phyloP scores from a whole-genome alignment of 2,329 filamentous ascomycete genomes.

The Cercospora beticola region DNA sequence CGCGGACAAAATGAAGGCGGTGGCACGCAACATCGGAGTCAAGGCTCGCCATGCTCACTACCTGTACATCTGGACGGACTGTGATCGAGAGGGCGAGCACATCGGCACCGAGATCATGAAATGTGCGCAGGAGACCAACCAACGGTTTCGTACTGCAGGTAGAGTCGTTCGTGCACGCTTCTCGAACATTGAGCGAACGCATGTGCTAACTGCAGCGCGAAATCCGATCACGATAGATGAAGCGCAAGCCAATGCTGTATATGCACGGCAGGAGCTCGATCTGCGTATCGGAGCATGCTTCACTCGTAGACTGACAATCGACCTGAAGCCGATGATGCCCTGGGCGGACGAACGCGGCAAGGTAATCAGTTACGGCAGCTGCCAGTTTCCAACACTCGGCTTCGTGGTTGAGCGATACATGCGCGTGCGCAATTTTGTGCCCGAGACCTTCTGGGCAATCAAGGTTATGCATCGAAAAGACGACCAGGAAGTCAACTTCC shows the following conservation, averaged over 20 bases:
- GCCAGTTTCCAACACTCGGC: constrained; percentile 93
- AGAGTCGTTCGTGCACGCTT: constrained; percentile 84
- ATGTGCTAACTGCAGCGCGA: constrained; percentile 80
- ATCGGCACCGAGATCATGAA: constrained; percentile 89
- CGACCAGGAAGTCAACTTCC: constrained; percentile 75
- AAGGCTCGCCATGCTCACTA: constrained; percentile 72
- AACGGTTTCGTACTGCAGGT: constrained; percentile 52
- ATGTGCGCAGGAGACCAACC: constrained; percentile 73
- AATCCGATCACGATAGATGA: constrained; percentile 78
- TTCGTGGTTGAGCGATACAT: constrained; percentile 98
- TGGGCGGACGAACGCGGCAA: constrained; percentile 71
- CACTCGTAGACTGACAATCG: constrained; percentile 80
- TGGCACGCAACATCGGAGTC: constrained; percentile 80
- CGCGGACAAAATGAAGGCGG: constrained; percentile 69
- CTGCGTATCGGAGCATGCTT: constrained; percentile 90
- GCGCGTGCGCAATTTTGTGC: constrained; percentile 87
- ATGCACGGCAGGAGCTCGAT: constrained; percentile 87
- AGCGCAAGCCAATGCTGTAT: constrained; percentile 80
- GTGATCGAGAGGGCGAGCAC: constrained; percentile 94
- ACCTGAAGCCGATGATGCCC: constrained; percentile 67
- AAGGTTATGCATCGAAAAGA: constrained; percentile 78
- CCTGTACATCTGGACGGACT: constrained; percentile 98
- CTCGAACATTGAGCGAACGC: constrained; percentile 93
- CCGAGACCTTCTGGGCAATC: constrained; percentile 91
- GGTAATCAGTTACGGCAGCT: constrained; percentile 57